A percentile compares a stretch with the other conserved stretches of the same genome.
These are phyloP conservation scores for Phyllosticta citriasiana DNA, from an alignment of 2,329 filamentous ascomycete species.

Conservation along the genomic window DNA sequence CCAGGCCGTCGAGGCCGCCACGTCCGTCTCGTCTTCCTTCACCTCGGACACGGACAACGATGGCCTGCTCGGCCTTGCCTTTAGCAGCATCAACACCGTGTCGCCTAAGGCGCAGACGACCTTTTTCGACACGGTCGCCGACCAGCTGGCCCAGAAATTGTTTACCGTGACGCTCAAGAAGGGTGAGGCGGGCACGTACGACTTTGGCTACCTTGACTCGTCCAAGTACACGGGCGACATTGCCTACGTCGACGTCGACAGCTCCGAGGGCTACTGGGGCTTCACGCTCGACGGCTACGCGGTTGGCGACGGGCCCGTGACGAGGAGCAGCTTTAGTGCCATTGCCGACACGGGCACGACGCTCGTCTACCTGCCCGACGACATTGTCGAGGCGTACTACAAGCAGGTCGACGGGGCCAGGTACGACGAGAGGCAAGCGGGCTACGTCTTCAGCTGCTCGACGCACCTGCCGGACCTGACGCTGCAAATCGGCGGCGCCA, in stretches of 20 bases:
- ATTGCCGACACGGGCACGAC: slow-evolving; percentile 66
- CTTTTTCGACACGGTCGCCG: slow-evolving; percentile 52
- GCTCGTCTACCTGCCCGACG: slow-evolving; percentile 48
- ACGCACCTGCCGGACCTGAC: slow-evolving; percentile 44
- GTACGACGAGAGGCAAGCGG: slow-evolving; percentile 39
- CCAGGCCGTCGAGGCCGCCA: slow-evolving; percentile 58
- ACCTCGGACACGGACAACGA: slow-evolving; percentile 36
- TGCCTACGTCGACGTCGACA: slow-evolving; percentile 47
- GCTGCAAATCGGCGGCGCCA: slow-evolving; percentile 40
- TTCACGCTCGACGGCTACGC: slow-evolving; percentile 48
- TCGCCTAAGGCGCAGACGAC: slow-evolving; percentile 41
- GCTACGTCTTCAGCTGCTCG: slow-evolving; percentile 46
- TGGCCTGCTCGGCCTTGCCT: slow-evolving; percentile 7
- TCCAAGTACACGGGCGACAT: slow-evolving; percentile 50
- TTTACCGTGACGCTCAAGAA: slow-evolving; percentile 51
- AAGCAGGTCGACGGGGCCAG: slow-evolving; percentile 42
- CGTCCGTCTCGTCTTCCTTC: slow-evolving; percentile 46
- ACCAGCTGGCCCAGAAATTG: slow-evolving; percentile 40
- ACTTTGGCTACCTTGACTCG: slow-evolving; percentile 51
- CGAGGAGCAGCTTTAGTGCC: slow-evolving; percentile 35
- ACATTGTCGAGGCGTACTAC: slow-evolving; percentile 52
- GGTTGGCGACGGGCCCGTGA: slow-evolving; percentile 36
- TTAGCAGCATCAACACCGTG: slow-evolving; percentile 31
- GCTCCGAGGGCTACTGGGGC: slow-evolving; percentile 52
- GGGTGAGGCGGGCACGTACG: slow-evolving; percentile 38